Conservation (phyloP, 1,284 basidiomycete genomes). For the Anthracocystis walkeri region DNA sequence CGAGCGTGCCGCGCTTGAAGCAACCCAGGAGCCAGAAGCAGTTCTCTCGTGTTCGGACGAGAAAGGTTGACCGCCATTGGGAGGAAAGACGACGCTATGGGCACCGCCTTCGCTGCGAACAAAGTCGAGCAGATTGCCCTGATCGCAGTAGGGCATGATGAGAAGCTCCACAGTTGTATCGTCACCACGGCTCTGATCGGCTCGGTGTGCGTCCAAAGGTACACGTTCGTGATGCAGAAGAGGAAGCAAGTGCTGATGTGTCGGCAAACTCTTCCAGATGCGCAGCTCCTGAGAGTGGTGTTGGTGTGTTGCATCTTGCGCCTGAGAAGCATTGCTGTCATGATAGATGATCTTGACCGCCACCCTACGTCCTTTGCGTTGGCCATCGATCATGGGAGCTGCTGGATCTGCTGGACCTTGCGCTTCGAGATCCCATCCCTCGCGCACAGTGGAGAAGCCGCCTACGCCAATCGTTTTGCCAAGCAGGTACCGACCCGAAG, state of each 20-base stretch:
- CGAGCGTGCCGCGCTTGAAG: constrained; percentile 24
- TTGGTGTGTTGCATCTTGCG: background rate
- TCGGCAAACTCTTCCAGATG: constrained; percentile 56
- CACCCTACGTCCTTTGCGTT: constrained; percentile 36
- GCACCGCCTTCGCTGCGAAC: constrained; percentile 55
- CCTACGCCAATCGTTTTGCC: constrained; percentile 84
- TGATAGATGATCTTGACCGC: constrained; percentile 61
- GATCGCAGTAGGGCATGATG: constrained; percentile 62
- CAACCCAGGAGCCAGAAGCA: constrained; percentile 39
- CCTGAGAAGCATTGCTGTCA: constrained; percentile 13
- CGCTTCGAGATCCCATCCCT: constrained; percentile 70
- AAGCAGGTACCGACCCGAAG: constrained; percentile 75
- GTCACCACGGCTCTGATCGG: background rate
- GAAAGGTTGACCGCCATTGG: constrained; percentile 17
- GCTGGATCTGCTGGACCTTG: constrained; percentile 29
- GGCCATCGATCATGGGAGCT: constrained; percentile 33
- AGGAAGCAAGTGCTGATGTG: constrained; percentile 57
- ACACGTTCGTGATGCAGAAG: constrained; percentile 57
- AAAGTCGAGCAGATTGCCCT: constrained; percentile 59
- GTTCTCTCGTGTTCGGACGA: constrained; percentile 27
- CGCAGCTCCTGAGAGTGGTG: constrained; percentile 47
- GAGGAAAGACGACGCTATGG: constrained; percentile 7
- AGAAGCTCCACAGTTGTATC: constrained; percentile 40
- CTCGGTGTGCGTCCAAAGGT: constrained; percentile 5
- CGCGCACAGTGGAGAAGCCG: constrained; percentile 86